Evolutionary conservation across 2,329 filamentous ascomycete species (phyloP).

Genomic region (Pseudocercospora musae): DNA sequence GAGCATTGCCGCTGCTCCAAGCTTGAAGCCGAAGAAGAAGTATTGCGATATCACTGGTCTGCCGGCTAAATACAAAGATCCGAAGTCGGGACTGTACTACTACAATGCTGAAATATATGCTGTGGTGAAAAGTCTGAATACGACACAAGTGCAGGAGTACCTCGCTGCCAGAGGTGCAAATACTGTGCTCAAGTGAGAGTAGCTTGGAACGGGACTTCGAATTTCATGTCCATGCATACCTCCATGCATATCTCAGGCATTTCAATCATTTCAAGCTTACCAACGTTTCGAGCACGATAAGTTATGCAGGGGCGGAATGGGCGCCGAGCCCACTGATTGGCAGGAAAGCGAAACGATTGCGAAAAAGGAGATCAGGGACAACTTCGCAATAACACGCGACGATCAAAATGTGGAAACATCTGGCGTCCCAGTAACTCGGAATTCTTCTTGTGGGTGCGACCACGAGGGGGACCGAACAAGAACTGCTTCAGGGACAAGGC

Average conservation of each 20-base stretch:
- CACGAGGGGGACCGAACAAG: slow-evolving; percentile 2
- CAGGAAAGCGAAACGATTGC: neutral
- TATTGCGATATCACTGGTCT: slow-evolving; percentile 97
- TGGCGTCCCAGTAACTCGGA: neutral
- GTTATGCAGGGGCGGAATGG: neutral
- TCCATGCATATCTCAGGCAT: neutral
- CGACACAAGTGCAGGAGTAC: slow-evolving; percentile 81
- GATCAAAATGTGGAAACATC: neutral
- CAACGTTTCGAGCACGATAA: neutral
- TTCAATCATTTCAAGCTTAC: neutral
- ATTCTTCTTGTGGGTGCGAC: neutral
- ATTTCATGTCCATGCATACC: neutral
- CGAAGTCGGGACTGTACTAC: slow-evolving; percentile 90
- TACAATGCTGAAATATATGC: slow-evolving; percentile 90
- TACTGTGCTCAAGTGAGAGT: slow-evolving; percentile 79
- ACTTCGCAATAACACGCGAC: neutral
- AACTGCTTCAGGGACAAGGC: slow-evolving; percentile 4
- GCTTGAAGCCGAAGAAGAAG: slow-evolving; percentile 71
- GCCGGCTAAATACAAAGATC: slow-evolving; percentile 87
- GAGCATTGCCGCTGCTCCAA: slow-evolving; percentile 93
- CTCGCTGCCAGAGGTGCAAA: slow-evolving; percentile 88
- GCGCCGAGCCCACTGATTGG: neutral
- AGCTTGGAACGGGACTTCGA: neutral
- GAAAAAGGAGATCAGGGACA: neutral
- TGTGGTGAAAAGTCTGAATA: slow-evolving; percentile 74